phyloP scores from a whole-genome alignment of 768 basidiomycete genomes.

The Galerina marginata region DNA sequence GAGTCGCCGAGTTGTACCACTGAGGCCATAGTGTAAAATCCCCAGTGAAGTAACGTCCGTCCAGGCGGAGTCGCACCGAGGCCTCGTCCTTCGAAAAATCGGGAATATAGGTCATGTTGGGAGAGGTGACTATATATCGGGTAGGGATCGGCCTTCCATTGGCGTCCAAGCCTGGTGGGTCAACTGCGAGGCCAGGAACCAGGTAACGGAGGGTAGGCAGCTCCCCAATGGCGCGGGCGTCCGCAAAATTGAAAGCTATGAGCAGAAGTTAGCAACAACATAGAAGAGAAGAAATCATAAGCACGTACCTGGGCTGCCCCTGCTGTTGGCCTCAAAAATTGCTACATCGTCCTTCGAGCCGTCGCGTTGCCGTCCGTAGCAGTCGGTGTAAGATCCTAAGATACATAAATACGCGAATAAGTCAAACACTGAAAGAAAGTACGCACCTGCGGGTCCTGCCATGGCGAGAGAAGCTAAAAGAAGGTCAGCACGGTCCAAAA shows the following conservation, averaged over 20 bases:
- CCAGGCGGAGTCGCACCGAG: not conserved
- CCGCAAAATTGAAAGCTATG: not conserved
- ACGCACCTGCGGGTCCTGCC: too few relatives aligned
- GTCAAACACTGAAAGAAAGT: too few relatives aligned
- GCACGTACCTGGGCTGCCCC: not conserved
- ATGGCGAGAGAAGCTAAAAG: too few relatives aligned
- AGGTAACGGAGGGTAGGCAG: not conserved
- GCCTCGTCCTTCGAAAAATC: not conserved
- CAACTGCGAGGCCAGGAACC: not conserved
- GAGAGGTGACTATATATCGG: not conserved
- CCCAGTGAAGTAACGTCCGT: not conserved
- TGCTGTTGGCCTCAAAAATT: not conserved
- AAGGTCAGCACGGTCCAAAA: too few relatives aligned
- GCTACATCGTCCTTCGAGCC: not conserved
- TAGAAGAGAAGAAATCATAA: not conserved
- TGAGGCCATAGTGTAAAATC: not conserved
- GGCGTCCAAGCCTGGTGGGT: not conserved
- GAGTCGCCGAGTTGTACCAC: not conserved
- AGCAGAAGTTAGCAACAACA: not conserved
- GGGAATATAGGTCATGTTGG: not conserved
- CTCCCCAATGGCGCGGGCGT: not conserved
- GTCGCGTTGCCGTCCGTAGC: not conserved
- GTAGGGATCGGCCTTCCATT: not conserved
- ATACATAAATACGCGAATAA: too few relatives aligned
- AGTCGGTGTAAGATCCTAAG: not conserved